phyloP scores from a whole-genome alignment of 805 yeast species.

The Saccharomyces eubayanus region DNA sequence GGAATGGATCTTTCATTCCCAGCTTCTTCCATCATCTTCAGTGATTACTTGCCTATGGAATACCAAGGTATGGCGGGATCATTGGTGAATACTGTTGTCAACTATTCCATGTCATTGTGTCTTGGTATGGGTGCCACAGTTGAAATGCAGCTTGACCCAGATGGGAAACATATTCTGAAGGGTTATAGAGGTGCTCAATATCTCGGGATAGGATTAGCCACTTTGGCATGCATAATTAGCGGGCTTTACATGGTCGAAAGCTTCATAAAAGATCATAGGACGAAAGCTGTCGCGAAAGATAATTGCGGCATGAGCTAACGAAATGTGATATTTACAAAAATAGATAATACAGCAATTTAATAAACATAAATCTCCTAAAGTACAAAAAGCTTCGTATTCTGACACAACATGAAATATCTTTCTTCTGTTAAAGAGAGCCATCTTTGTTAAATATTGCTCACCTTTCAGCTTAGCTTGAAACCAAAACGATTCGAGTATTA shows the following conservation, averaged over 20 bases:
- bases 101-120: slow-evolving; percentile 63
- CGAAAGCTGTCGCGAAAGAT: neutral
- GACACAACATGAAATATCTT: too few relatives aligned
- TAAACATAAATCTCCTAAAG: too few relatives aligned
- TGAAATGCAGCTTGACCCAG: slow-evolving; percentile 36
- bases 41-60: slow-evolving; percentile 49
- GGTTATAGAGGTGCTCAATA: slow-evolving; percentile 53
- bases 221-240: slow-evolving; percentile 13
- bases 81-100: slow-evolving; percentile 58
- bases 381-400: too few relatives aligned
- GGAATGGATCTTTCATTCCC: slow-evolving; percentile 81
- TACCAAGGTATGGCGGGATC: slow-evolving; percentile 79
- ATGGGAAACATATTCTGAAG: slow-evolving; percentile 23
- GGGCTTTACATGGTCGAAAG: slow-evolving; percentile 6
- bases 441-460: neutral
- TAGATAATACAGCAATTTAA: neutral
- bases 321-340: neutral
- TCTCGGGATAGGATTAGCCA: slow-evolving; percentile 52
- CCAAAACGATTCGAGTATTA: neutral
- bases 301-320: neutral
- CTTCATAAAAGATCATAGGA: neutral
- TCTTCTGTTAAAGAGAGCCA: too few relatives aligned
- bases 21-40: slow-evolving; percentile 55
- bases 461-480: neutral
- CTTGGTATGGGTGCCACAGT: slow-evolving; percentile 67